A percentile compares a stretch with the other conserved stretches of the same genome.
Evolutionary conservation across 805 yeast species (phyloP).

Genomic region (Ogataea populi-albae): DNA sequence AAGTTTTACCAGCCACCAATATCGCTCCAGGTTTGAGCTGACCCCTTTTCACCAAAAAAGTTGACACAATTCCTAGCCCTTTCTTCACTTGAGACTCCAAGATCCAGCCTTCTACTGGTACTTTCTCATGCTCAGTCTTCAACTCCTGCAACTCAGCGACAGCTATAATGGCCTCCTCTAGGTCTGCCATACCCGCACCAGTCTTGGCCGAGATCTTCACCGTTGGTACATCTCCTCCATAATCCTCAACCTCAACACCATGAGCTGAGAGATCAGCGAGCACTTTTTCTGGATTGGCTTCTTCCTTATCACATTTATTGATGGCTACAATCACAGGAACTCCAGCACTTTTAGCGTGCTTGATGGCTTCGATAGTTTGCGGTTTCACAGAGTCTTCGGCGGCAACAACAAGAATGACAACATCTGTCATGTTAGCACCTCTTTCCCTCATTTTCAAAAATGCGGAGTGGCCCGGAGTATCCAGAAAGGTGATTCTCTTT

Average conservation of each 20-base stretch:
- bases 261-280: slow-evolving; percentile 71
- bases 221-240: slow-evolving; percentile 93
- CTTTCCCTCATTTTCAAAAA: slow-evolving; percentile 94
- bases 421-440: slow-evolving; percentile 93
- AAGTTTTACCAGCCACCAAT: slow-evolving; percentile 84
- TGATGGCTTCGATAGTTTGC: slow-evolving; percentile 92
- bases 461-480: slow-evolving; percentile 98
- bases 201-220: slow-evolving; percentile 86
- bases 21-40: slow-evolving; percentile 64
- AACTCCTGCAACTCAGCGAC: slow-evolving; percentile 81
- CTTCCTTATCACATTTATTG: slow-evolving; percentile 85
- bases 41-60: slow-evolving; percentile 80
- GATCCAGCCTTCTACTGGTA: slow-evolving; percentile 79
- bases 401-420: slow-evolving; percentile 89
- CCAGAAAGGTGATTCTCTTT: slow-evolving; percentile 81
- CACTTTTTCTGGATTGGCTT: slow-evolving; percentile 71
- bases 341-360: slow-evolving; percentile 79
- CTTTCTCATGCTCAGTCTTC: slow-evolving; percentile 53
- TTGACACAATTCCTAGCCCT: slow-evolving; percentile 83
- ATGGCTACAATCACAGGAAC: slow-evolving; percentile 89
- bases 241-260: slow-evolving; percentile 84
- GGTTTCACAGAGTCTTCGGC: slow-evolving; percentile 99
- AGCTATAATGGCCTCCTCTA: slow-evolving; percentile 86
- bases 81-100: slow-evolving; percentile 80
- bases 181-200: slow-evolving; percentile 82